Conservation (phyloP, 116 monocot genomes). For the Papilionanthe hybrid region DNA sequence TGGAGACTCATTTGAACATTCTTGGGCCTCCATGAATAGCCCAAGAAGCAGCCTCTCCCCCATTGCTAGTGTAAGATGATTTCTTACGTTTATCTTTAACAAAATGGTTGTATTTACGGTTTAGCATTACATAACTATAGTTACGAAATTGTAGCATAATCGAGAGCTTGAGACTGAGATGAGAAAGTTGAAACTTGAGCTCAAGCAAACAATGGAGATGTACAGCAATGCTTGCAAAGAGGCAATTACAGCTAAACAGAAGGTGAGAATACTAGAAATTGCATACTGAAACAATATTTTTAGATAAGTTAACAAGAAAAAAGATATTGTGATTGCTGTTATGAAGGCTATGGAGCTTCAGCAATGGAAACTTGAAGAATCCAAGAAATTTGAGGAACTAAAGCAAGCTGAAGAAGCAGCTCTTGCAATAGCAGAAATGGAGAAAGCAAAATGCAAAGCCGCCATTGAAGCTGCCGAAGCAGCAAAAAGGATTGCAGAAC, state of each 20-base stretch:
- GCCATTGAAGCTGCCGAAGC: slow-evolving; percentile 31
- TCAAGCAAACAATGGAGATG: slow-evolving; percentile 66
- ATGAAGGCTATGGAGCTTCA: slow-evolving; percentile 28
- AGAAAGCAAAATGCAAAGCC: slow-evolving; percentile 30
- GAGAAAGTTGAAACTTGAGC: slow-evolving; percentile 45
- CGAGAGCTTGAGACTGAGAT: slow-evolving; percentile 41
- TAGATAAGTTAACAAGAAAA: neutral
- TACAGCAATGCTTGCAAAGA: slow-evolving; percentile 70
- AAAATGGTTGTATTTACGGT: neutral
- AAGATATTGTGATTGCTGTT: neutral
- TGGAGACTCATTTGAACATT: slow-evolving; percentile 21
- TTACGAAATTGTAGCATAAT: neutral
- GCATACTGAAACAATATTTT: neutral
- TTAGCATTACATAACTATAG: neutral
- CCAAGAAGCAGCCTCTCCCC: neutral
- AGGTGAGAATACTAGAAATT: slow-evolving; percentile 22
- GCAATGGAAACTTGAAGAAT: slow-evolving; percentile 35
- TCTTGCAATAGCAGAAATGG: slow-evolving; percentile 29
- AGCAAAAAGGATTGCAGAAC: slow-evolving; percentile 27
- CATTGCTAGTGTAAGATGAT: slow-evolving; percentile 20
- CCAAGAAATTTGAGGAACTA: slow-evolving; percentile 21
- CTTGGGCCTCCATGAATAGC: slow-evolving; percentile 19
- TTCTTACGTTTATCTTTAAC: neutral
- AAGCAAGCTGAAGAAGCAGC: slow-evolving; percentile 32
- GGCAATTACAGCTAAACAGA: slow-evolving; percentile 53